Evolutionary conservation across 306 rosid species (phyloP).

Genomic region (Amphicarpaea edgeworthii): DNA sequence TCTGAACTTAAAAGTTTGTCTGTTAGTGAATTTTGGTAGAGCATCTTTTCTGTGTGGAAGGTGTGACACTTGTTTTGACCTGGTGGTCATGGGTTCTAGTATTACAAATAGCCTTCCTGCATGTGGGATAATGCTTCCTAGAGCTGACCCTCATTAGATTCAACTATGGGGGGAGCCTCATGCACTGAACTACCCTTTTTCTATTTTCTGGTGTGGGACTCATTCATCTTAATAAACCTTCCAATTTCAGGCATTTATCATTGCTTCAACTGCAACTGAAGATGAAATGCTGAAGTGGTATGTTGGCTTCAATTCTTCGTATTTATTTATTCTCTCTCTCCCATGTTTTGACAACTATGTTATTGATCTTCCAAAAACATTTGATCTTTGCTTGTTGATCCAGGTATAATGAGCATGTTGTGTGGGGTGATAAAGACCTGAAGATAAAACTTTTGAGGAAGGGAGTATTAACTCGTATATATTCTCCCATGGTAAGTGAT

Average conservation of each 20-base stretch:
- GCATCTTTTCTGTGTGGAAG: background rate
- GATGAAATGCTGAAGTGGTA: constrained; percentile 93
- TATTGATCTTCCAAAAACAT: constrained; percentile 17
- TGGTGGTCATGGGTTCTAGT: constrained; percentile 10
- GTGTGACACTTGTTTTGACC: constrained; percentile 8
- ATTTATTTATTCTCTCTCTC: constrained; percentile 15
- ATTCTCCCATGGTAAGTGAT: constrained; percentile 78
- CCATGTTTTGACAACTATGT: constrained; percentile 7
- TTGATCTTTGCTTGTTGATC: constrained; percentile 42
- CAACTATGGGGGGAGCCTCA: too few species aligned
- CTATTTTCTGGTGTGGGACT: constrained; percentile 10
- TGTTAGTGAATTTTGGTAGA: constrained; percentile 21
- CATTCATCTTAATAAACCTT: constrained; percentile 40
- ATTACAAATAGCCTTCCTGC: constrained; percentile 2
- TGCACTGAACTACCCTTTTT: constrained; percentile 2
- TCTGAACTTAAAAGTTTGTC: background rate
- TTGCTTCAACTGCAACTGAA: constrained; percentile 93
- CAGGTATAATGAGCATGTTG: constrained; percentile 91
- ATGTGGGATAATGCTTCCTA: background rate
- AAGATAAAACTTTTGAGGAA: constrained; percentile 84
- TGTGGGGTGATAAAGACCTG: constrained; percentile 93
- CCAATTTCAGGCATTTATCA: constrained; percentile 87
- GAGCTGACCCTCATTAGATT: background rate
- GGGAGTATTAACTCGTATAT: constrained; percentile 90
- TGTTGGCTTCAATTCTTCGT: constrained; percentile 32